phyloP scores from a whole-genome alignment of 1,139 yeast species.

The Meyerozyma sp. region DNA sequence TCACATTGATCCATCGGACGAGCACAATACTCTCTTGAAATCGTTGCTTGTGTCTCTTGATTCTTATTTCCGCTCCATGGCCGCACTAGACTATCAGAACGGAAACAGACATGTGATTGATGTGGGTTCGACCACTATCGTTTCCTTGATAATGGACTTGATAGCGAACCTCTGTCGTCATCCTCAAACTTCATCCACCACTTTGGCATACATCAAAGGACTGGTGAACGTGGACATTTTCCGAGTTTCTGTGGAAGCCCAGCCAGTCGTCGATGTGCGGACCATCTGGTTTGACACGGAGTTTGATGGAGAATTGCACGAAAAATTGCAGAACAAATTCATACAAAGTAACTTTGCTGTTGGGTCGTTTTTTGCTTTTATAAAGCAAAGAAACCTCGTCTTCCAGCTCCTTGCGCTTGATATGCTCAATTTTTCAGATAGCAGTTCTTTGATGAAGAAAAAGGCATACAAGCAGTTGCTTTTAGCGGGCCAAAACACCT shows the following conservation, averaged over 20 bases:
- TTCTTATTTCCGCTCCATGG: slow-evolving; percentile 39
- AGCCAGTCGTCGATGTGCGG: slow-evolving; percentile 46
- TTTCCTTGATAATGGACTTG: slow-evolving; percentile 55
- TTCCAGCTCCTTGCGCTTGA: slow-evolving; percentile 71
- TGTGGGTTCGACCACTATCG: slow-evolving; percentile 50
- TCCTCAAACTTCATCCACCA: slow-evolving; percentile 46
- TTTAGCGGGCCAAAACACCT: slow-evolving; percentile 41
- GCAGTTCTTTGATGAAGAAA: slow-evolving; percentile 51
- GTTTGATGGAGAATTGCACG: slow-evolving; percentile 38
- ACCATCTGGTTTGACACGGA: slow-evolving; percentile 48
- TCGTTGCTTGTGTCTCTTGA: slow-evolving; percentile 47
- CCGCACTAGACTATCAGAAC: slow-evolving; percentile 31
- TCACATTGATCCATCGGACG: slow-evolving; percentile 11
- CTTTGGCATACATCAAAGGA: slow-evolving; percentile 49
- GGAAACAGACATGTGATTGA: slow-evolving; percentile 37
- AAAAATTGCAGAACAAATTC: slow-evolving; percentile 22
- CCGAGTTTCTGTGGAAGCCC: slow-evolving; percentile 45
- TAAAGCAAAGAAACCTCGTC: slow-evolving; percentile 55
- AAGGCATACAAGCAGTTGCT: slow-evolving; percentile 50
- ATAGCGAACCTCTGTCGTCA: slow-evolving; percentile 55
- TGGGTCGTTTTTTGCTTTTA: slow-evolving; percentile 56
- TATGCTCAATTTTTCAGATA: slow-evolving; percentile 51
- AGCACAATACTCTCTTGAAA: slow-evolving; percentile 44
- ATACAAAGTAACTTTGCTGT: slow-evolving; percentile 31
- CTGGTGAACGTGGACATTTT: slow-evolving; percentile 40